These are phyloP conservation scores for Fusarium sororula DNA, from an alignment of 2,329 filamentous ascomycete species.

Conservation along the genomic window DNA sequence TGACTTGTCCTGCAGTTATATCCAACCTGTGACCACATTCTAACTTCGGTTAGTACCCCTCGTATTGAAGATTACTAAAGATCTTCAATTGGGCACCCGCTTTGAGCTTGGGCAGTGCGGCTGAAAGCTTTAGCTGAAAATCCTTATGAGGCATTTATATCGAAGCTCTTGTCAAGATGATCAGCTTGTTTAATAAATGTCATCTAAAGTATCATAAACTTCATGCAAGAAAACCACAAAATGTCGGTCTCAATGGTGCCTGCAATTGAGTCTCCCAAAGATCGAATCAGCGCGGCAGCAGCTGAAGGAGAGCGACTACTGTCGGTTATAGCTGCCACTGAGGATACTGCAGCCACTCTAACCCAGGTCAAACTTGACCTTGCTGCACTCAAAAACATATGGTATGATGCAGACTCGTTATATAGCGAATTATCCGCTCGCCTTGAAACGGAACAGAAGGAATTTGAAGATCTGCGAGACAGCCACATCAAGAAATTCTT, in stretches of 20 bases:
- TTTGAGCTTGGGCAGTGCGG: background rate
- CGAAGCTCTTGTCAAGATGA: no score
- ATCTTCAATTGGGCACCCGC: background rate
- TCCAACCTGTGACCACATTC: background rate
- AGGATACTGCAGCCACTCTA: background rate
- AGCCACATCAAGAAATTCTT: background rate
- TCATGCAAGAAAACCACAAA: background rate
- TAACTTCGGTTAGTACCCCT: background rate
- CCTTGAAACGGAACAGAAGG: background rate
- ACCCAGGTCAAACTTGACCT: background rate
- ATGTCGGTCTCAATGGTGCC: background rate
- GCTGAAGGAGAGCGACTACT: background rate
- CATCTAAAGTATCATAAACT: background rate
- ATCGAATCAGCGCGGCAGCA: background rate
- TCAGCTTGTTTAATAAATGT: fast-evolving
- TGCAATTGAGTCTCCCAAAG: background rate
- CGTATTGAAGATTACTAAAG: background rate
- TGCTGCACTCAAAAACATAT: background rate
- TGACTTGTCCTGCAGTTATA: background rate
- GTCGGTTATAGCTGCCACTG: background rate
- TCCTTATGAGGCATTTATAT: background rate
- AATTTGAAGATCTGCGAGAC: background rate
- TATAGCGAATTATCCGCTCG: background rate
- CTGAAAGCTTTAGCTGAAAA: background rate
- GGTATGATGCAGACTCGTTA: background rate